Base-by-base conservation (phyloP, 495 filamentous ascomycete genomes). In the Penicillium paxilli region DNA sequence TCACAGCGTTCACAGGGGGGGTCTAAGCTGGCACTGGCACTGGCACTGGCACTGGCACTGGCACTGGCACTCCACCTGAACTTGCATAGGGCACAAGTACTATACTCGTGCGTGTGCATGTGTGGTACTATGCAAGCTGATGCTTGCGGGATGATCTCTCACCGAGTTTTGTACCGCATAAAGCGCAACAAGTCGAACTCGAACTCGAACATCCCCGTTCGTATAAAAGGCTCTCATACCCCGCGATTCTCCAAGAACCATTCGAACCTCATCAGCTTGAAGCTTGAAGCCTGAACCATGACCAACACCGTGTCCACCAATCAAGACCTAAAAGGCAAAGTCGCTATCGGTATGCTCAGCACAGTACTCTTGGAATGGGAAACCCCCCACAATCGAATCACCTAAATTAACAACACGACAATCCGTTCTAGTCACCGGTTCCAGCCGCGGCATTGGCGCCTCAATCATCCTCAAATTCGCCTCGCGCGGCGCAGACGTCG, bases 361-460 rank as follows among this genome's bases (percentile, higher is more conserved):
- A n/a, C n/a, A n/a, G n/a, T n/a, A n/a, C n/a, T n/a, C n/a, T n/a
- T n/a, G n/a, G n/a, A n/a, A n/a, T n/a, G n/a, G n/a, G n/a, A 8
- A 14, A 19, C 33, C 17, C 16, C 30, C 17, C 5, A 22, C 12
- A 14, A 24, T 2, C 45, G 32, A 22, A 50, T 11, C 20, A 12
- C 55, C 22, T 20, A 9, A 47, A 6, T 44, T 7, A 21, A 8
- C 33, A 48, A 20, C 3, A 6, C 57, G 5, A 9, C 6, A 33
- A 41, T 33, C n/a, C n/a, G n/a, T n/a, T n/a, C n/a, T n/a, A 62
- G 68, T 72, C 28, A 72, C 69, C 1, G 69, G 68, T 19, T 49
- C 63, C 58, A 64, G 70, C 55, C 70, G 74, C 17, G 74, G 74
- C 26, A 75, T 78, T 44, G 74, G 74, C 17, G 59, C 57, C 4